phyloP scores from a whole-genome alignment of 2,329 filamentous ascomycete species.

The Uncinocarpus reesii region DNA sequence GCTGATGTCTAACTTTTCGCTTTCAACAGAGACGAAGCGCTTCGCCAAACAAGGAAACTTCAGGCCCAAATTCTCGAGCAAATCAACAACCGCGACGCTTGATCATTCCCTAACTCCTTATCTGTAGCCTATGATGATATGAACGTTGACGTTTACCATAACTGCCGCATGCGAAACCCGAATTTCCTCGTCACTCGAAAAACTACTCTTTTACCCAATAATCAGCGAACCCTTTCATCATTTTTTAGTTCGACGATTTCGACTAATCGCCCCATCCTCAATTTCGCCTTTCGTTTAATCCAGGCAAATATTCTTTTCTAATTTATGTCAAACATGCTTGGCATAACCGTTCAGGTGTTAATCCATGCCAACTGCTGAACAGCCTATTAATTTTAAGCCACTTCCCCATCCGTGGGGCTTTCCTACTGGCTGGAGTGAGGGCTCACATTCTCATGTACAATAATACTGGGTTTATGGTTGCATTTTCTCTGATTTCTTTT shows the following conservation, averaged over 20 bases:
- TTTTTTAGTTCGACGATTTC: not conserved
- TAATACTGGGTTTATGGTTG: conserved; percentile 1
- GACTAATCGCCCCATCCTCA: not conserved
- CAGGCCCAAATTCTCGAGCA: conserved; percentile 58
- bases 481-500: not conserved
- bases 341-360: too few relatives aligned
- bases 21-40: conserved; percentile 54
- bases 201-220: not conserved
- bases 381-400: too few relatives aligned
- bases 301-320: too few relatives aligned
- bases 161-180: not conserved
- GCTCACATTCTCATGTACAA: not conserved
- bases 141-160: not conserved
- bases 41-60: conserved; percentile 58
- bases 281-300: not conserved
- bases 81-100: not conserved
- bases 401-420: too few relatives aligned
- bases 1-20: conserved; percentile 18
- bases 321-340: too few relatives aligned
- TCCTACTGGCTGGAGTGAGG: not conserved
- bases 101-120: not conserved
- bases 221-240: not conserved
- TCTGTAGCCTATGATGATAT: not conserved
- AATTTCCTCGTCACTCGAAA: not conserved
- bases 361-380: too few relatives aligned